A percentile compares a stretch with the other conserved stretches of the same genome.
Conservation (phyloP, 1,139 yeast genomes). For the Ogataea hybrid region DNA sequence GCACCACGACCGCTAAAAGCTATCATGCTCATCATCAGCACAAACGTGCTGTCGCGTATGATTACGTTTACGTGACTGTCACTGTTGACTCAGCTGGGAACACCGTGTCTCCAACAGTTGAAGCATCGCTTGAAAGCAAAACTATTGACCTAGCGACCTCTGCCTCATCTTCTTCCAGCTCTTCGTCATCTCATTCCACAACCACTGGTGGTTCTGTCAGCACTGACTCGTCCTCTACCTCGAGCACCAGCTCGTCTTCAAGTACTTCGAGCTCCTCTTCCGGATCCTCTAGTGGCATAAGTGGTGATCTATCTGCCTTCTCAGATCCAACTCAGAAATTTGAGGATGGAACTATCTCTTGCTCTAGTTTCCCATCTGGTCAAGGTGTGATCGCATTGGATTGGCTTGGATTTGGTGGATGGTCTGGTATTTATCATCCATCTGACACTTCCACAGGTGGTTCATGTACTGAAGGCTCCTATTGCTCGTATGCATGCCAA, state of each 20-base stretch:
- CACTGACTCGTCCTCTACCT: conserved; percentile 28
- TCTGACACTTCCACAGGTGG: conserved; percentile 61
- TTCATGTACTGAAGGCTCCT: conserved; percentile 67
- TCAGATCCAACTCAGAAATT: conserved; percentile 52
- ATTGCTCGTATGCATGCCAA: conserved; percentile 86
- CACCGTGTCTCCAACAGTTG: conserved; percentile 34
- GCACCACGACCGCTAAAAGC: conserved; percentile 37
- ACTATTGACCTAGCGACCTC: conserved; percentile 20
- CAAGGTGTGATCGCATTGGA: conserved; percentile 69
- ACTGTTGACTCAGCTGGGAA: conserved; percentile 69
- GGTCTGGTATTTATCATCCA: conserved; percentile 66
- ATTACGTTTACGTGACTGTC: conserved; percentile 76
- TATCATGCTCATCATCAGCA: conserved; percentile 65
- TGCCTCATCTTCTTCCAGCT: conserved; percentile 26
- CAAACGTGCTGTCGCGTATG: conserved; percentile 77
- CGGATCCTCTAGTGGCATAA: conserved; percentile 33
- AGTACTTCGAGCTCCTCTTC: conserved; percentile 21
- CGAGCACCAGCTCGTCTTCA: conserved; percentile 9
- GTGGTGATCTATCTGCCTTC: conserved; percentile 58
- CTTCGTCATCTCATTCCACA: conserved; percentile 19
- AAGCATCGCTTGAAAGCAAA: conserved; percentile 19
- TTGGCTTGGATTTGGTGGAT: conserved; percentile 65
- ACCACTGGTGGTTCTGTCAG: no score
- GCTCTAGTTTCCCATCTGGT: conserved; percentile 64
- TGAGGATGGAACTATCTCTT: conserved; percentile 61